Conservation (phyloP, 352 stramenopile genomes). For the Pythium coloratum region DNA sequence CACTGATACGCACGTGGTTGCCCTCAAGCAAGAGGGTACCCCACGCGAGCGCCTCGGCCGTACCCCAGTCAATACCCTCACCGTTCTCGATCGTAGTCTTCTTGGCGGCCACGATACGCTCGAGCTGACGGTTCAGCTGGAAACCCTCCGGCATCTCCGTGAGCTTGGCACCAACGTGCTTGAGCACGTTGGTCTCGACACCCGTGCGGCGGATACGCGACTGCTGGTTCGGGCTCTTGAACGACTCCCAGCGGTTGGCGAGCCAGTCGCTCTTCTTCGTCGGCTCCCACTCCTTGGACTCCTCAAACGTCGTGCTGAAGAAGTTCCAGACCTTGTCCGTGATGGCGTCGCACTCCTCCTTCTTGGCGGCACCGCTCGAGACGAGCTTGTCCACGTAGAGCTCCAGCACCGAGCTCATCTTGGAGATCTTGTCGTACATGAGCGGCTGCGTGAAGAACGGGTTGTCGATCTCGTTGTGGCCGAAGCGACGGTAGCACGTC, state of each 20-base stretch:
- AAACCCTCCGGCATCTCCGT: conserved; percentile 83
- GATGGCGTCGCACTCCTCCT: conserved; percentile 50
- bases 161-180: conserved; percentile 87
- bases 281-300: conserved; percentile 62
- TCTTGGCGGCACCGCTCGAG: conserved; percentile 48
- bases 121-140: conserved; percentile 79
- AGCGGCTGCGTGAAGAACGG: conserved; percentile 86
- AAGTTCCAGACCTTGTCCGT: conserved; percentile 62
- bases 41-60: conserved; percentile 85
- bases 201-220: conserved; percentile 91
- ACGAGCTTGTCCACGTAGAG: conserved; percentile 77
- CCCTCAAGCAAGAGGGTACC: conserved; percentile 82
- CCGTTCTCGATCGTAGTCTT: conserved; percentile 73
- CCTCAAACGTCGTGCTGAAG: conserved; percentile 63
- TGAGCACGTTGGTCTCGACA: conserved; percentile 91
- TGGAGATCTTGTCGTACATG: conserved; percentile 91
- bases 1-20: conserved; percentile 81
- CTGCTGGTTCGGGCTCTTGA: conserved; percentile 95
- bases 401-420: conserved; percentile 77
- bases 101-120: conserved; percentile 83
- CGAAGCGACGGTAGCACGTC: conserved; percentile 97
- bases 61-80: conserved; percentile 85
- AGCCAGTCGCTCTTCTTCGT: conserved; percentile 95
- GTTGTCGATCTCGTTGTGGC: conserved; percentile 97
- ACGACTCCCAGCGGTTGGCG: conserved; percentile 93